phyloP scores from a whole-genome alignment of 139 green algal species.

The Chlorella vulgaris region DNA sequence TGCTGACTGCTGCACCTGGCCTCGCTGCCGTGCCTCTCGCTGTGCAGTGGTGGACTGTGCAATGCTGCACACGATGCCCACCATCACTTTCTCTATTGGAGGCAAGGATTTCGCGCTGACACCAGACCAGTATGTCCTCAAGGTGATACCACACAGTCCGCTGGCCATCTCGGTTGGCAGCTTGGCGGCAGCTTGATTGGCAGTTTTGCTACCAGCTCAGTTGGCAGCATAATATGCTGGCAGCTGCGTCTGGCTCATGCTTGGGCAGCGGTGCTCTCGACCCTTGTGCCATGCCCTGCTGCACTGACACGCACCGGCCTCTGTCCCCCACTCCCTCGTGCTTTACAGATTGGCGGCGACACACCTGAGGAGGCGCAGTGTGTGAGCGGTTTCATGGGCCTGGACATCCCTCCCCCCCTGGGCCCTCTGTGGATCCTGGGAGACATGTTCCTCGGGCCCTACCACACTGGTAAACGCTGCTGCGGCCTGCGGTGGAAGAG shows the following conservation, averaged over 20 bases:
- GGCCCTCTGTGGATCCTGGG: slow-evolving; percentile 98
- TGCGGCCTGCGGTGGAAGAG: no score
- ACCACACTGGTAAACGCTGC: slow-evolving; percentile 79
- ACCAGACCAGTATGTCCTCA: slow-evolving; percentile 89
- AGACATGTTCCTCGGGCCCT: slow-evolving; percentile 93
- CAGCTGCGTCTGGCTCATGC: no score
- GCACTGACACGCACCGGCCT: no score
- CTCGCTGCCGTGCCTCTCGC: no score
- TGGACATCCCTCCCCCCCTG: slow-evolving; percentile 83
- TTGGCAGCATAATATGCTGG: no score
- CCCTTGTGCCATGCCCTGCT: no score
- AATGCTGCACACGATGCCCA: slow-evolving; percentile 76
- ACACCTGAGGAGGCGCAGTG: slow-evolving; percentile 76
- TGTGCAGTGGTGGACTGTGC: slow-evolving; percentile 86
- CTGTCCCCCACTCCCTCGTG: no score
- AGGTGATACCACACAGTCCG: slow-evolving; percentile 52
- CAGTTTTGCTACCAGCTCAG: no score
- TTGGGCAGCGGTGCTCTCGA: no score
- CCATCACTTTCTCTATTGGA: slow-evolving; percentile 81
- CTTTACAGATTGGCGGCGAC: slow-evolving; percentile 26
- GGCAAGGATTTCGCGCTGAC: slow-evolving; percentile 80
- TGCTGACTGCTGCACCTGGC: background rate
- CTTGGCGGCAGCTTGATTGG: no score
- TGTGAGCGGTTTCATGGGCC: slow-evolving; percentile 95
- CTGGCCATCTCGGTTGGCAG: background rate